These are phyloP conservation scores for Aspergillus cavernicola DNA, from an alignment of 495 filamentous ascomycete species.

Conservation along the genomic window DNA sequence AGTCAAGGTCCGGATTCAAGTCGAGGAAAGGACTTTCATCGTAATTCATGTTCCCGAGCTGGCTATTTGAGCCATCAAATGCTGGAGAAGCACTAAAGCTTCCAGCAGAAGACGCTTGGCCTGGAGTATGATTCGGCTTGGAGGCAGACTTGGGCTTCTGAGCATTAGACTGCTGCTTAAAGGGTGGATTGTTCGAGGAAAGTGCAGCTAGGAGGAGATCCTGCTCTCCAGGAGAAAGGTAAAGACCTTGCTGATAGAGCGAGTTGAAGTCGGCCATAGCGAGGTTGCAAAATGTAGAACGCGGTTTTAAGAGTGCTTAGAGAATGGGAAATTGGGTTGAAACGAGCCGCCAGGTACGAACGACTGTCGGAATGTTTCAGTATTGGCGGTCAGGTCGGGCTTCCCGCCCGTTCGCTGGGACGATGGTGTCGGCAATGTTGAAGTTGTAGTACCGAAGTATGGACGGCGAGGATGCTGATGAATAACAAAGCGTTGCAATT, in stretches of 20 bases:
- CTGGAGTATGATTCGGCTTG: conserved; percentile 29
- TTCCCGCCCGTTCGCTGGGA: conserved; percentile 29
- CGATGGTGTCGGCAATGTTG: conserved; percentile 8
- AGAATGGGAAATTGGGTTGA: not conserved
- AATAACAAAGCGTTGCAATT: no score
- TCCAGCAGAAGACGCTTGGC: conserved; percentile 29
- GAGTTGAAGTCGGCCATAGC: conserved; percentile 38
- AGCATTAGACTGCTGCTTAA: conserved; percentile 27
- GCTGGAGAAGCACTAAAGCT: conserved; percentile 47
- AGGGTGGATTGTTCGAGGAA: conserved; percentile 63
- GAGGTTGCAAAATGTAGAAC: not conserved
- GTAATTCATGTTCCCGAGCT: conserved; percentile 44
- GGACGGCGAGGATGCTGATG: no score
- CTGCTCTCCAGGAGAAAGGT: conserved; percentile 83
- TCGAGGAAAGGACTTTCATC: conserved; percentile 82
- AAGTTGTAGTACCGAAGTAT: not conserved
- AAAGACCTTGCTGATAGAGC: conserved; percentile 46
- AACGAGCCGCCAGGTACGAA: not conserved
- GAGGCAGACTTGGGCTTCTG: conserved; percentile 27
- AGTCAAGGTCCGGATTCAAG: conserved; percentile 71
- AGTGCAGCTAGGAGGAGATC: conserved; percentile 84
- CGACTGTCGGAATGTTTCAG: not conserved
- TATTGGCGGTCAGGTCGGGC: conserved; percentile 22
- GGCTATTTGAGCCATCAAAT: conserved; percentile 47
- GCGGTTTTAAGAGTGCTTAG: not conserved